Evolutionary conservation across 768 basidiomycete genomes (phyloP).

Genomic region (Polyporus arcularius): DNA sequence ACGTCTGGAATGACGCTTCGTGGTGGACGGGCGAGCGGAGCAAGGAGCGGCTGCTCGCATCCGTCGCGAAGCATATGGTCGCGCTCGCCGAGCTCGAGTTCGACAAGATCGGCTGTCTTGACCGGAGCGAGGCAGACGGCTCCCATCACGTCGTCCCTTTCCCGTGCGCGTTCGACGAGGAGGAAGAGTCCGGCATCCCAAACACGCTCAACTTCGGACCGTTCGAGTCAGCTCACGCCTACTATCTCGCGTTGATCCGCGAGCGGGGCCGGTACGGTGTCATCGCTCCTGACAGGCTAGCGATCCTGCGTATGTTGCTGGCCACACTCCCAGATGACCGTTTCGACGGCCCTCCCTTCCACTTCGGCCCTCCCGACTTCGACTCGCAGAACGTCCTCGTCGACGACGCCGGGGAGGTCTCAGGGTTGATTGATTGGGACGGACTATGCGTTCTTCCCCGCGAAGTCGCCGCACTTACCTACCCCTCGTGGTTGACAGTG

Average conservation of each 20-base stretch:
- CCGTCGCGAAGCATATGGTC: background rate
- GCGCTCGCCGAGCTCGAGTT: background rate
- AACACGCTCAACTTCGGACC: background rate
- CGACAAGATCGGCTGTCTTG: background rate
- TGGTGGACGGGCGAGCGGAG: background rate
- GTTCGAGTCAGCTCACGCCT: background rate
- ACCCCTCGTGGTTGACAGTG: background rate
- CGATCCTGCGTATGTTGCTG: background rate
- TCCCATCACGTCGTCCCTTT: background rate
- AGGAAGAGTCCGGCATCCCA: background rate
- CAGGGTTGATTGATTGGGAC: slow-evolving; percentile 9
- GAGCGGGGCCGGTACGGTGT: background rate
- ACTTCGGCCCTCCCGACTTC: slow-evolving; percentile 5
- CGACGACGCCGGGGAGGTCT: slow-evolving; percentile 2
- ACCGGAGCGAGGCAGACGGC: background rate
- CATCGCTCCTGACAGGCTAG: background rate
- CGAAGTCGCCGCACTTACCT: background rate
- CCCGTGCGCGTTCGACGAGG: background rate
- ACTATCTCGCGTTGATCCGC: background rate
- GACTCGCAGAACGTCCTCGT: slow-evolving; percentile 10
- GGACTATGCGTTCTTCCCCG: background rate
- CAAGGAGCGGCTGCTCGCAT: background rate
- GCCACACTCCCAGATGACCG: background rate
- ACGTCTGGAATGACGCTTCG: slow-evolving; percentile 2
- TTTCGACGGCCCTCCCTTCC: background rate